Evolutionary conservation across 225 moss, liverwort and hornwort species (phyloP).

Genomic region (Pseudisothecium myosuroides): DNA sequence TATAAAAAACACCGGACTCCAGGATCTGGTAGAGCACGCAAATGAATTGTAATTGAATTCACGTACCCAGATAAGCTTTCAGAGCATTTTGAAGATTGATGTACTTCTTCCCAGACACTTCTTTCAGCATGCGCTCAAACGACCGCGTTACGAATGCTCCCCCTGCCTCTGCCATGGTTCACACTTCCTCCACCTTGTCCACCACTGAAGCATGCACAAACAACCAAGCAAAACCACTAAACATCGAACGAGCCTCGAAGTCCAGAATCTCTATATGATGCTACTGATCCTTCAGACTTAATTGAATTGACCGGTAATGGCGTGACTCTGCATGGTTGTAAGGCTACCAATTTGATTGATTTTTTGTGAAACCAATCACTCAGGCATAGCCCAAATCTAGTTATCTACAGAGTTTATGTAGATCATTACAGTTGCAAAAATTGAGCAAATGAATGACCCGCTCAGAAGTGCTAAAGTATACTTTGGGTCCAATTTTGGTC

Average conservation of each 20-base stretch:
- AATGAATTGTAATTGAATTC: neutral
- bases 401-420: neutral
- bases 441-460: neutral
- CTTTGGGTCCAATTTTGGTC: neutral
- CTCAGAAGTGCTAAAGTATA: neutral
- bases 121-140: slow-evolving; percentile 91
- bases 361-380: neutral
- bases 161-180: slow-evolving; percentile 83
- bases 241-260: neutral
- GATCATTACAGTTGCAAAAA: neutral
- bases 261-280: neutral
- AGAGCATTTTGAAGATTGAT: slow-evolving; percentile 58
- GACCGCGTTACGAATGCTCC: slow-evolving; percentile 86
- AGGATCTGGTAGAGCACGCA: neutral
- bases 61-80: slow-evolving; percentile 62
- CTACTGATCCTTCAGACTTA: neutral
- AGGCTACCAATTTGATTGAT: neutral
- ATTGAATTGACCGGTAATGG: neutral
- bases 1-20: neutral
- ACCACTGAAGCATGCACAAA: neutral
- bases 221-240: neutral
- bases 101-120: slow-evolving; percentile 70
- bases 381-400: neutral
- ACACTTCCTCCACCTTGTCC: neutral
- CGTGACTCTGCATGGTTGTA: neutral